Evolutionary conservation across 495 filamentous ascomycete genomes (phyloP), one percentile per base, ranked within the genome.

Genomic region (Penicillium canariense): DNA sequence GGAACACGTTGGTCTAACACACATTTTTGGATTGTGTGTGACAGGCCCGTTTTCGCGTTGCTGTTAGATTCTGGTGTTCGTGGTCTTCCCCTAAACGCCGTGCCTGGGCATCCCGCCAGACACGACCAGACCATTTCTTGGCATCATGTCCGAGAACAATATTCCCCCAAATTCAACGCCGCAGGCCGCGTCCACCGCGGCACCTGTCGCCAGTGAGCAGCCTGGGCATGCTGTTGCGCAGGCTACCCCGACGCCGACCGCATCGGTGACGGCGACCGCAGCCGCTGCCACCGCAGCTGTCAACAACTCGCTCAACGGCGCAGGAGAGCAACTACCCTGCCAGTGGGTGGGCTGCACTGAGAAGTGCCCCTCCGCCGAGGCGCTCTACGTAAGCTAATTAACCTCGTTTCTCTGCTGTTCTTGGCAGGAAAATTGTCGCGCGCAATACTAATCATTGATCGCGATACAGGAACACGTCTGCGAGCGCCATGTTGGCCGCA

Each of bases 401-500:
- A 32, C 15, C 22, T 18, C 12, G 18, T 17, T 15, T 25, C 1
- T 20, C 22, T 10, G 0, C 7, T 10, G 1, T 18, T 2, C 5
- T 5, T 27, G 9, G 11, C 4, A 2, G 12, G 34, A n/a, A 5
- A 6, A 26, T 25, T n/a, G n/a, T 15, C 20, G 43, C 17, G 2
- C 14, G 51, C 26, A 49, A 0, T 20, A 43, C 38, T 49, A 54
- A 48, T 43, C 20, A 17, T 40, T 12, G 15, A 4, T 3, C 17
- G 36, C 30, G 10, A 23, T 9, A 52, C 17, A 98, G 93, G 95
- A 97, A 59, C 95, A 99, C 68, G 90, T 99, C 60, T 99, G 95
- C 76, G 95, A 99, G 70, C 89, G 88, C 65, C 95, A 99, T 75
- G 92, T 99, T 63, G 95, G 95, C 58, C 89, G 95, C 69, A 97